Evolutionary conservation across 345 rosid genomes (phyloP), one percentile per base, ranked within the genome.

Genomic region (Lumnitzera racemosa): DNA sequence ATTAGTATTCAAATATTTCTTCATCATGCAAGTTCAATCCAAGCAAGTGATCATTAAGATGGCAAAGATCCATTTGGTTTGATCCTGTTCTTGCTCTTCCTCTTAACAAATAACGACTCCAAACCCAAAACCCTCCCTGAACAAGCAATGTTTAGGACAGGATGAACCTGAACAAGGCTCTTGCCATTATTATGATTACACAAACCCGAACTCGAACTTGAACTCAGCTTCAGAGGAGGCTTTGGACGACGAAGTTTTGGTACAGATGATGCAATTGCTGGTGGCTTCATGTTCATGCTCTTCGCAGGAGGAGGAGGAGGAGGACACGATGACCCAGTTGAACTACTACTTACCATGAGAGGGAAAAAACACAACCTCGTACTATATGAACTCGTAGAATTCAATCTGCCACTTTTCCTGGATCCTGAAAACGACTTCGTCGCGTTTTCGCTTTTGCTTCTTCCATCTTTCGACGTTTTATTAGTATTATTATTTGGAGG

Each of bases 301-400:
- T 55, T 46, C 13, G 36, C 15, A 51, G 6, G 13, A n/a, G 57
- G n/a, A 8, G 50, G 56, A 20, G 3, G 24, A 16, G 8, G 11
- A n/a, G 17, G n/a, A 24, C 31, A 27, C 24, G 65, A 25, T 1
- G 66, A 67, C 47, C 66, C 51, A 1, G 61, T 67, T 9, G 71
- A 67, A 49, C 54, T n/a, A 56, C 66, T 67, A 43, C 71, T 24
- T 12, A 64, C 41, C 51, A 67, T 41, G 17, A 67, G 61, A 17
- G 71, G 71, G n/a, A 67, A 36, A 49, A 57, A 57, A 50, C 71
- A 67, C 17, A 67, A 49, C 24, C 61, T 56, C 13, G 51, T 41
- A 15, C 65, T 51, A 16, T 43, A 57, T 6, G 61, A 51, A n/a
- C 53, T 49, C 31, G 46, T 56, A 11, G 25, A 49, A 47, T 54